A percentile compares a stretch with the other conserved stretches of the same genome.
Evolutionary conservation across 2,329 filamentous ascomycete genomes (phyloP).

Genomic region (Lachnellula suecica): DNA sequence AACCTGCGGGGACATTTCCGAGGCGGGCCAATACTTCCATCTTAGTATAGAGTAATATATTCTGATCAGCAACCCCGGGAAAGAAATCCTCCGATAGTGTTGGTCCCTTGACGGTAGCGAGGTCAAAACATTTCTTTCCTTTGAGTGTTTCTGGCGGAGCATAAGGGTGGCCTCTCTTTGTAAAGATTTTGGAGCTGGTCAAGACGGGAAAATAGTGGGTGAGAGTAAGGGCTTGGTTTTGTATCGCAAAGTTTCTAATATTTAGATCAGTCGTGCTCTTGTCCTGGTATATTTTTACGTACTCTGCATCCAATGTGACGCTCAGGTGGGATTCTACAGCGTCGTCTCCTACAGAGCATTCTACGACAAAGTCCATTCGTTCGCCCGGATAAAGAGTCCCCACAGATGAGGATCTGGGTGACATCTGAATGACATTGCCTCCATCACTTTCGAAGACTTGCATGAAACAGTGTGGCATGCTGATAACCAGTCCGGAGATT

Average conservation of each 20-base stretch:
- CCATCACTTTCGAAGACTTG: conserved; percentile 40
- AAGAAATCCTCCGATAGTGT: conserved; percentile 8
- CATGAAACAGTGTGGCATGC: conserved; percentile 31
- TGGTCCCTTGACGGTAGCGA: conserved; percentile 13
- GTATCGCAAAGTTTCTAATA: not conserved
- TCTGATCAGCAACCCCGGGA: conserved; percentile 33
- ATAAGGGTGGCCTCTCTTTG: not conserved
- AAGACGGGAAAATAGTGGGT: not conserved
- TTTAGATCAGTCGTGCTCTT: not conserved
- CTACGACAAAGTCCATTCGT: conserved; percentile 38
- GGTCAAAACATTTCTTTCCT: conserved; percentile 19
- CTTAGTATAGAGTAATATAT: conserved; percentile 43
- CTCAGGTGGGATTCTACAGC: not conserved
- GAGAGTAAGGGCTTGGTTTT: not conserved
- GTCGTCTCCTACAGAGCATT: not conserved
- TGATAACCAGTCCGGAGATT: conserved; percentile 39
- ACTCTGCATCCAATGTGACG: not conserved
- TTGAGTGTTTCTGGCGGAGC: not conserved
- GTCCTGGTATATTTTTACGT: not conserved
- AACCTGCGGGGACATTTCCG: conserved; percentile 42
- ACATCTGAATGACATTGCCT: conserved; percentile 33
- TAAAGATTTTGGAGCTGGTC: not conserved
- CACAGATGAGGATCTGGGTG: conserved; percentile 28
- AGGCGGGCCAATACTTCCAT: conserved; percentile 41
- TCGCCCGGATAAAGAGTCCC: conserved; percentile 39